Conservation (phyloP, 148 eudicot genomes). For the Beta vulgaris region DNA sequence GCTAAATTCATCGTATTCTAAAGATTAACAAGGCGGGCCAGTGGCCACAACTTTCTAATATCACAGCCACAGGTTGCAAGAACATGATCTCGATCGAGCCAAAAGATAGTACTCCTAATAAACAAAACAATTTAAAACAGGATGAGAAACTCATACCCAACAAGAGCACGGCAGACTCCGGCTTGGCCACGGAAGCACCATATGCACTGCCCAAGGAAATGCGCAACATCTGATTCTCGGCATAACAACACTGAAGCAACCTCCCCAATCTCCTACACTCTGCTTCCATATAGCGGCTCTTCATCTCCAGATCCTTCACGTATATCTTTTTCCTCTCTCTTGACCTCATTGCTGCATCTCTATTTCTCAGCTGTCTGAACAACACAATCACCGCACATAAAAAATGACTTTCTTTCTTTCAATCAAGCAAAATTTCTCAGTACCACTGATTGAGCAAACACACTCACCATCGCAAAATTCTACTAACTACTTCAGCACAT, state of each 20-base stretch:
- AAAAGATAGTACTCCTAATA: too few relatives aligned
- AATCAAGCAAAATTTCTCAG: background rate
- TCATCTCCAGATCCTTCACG: conserved; percentile 81
- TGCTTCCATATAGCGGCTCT: conserved; percentile 78
- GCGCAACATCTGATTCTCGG: conserved; percentile 87
- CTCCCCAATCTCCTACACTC: conserved; percentile 85
- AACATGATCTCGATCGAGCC: background rate
- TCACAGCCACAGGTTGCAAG: background rate
- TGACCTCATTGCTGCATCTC: conserved; percentile 89
- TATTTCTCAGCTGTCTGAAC: conserved; percentile 76
- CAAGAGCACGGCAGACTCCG: conserved; percentile 99
- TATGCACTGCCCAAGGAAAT: conserved; percentile 61
- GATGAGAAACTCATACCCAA: conserved; percentile 57
- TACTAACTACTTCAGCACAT: background rate
- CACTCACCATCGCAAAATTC: background rate
- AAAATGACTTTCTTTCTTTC: background rate
- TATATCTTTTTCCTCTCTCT: conserved; percentile 92
- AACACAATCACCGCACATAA: conserved; percentile 9
- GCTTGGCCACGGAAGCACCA: conserved; percentile 79
- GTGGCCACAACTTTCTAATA: too few relatives aligned
- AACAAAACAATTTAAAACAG: too few relatives aligned
- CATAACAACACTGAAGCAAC: conserved; percentile 75
- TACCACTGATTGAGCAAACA: background rate
- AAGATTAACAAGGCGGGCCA: too few relatives aligned
- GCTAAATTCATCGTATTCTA: background rate